These are phyloP conservation scores for Arbutus unedo DNA, from an alignment of 148 eudicot species.

Conservation along the genomic window DNA sequence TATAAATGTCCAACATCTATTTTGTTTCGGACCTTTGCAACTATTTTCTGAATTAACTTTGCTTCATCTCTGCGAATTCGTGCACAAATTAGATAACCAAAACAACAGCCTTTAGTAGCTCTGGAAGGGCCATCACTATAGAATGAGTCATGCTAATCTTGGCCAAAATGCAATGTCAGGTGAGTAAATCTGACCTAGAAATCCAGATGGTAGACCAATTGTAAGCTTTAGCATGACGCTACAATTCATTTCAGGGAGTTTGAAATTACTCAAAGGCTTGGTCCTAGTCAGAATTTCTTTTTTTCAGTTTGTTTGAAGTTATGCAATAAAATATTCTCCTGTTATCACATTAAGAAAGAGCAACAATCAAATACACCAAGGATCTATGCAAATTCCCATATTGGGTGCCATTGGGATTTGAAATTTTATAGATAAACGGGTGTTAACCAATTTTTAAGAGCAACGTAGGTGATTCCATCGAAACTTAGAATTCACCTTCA, in stretches of 20 bases:
- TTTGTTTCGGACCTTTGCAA: neutral
- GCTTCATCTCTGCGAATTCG: constrained; percentile 3
- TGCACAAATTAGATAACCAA: neutral
- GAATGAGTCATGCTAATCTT: neutral
- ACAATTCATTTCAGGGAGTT: neutral
- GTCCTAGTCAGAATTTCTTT: neutral
- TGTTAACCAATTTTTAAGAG: neutral
- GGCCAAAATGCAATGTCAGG: neutral
- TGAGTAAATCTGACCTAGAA: neutral
- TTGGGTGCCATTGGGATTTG: neutral
- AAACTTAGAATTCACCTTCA: neutral
- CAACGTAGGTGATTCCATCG: neutral
- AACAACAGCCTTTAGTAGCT: neutral
- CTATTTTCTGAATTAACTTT: neutral
- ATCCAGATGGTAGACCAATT: too few species aligned
- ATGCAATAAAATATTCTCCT: neutral
- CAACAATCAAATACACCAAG: neutral
- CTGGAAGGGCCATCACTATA: neutral
- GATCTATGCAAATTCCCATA: neutral
- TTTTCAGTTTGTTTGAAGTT: neutral
- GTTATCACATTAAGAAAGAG: neutral
- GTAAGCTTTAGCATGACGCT: too few species aligned
- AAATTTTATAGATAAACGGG: neutral
- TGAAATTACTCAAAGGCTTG: neutral
- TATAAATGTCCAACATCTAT: neutral